Conservation (phyloP, 495 filamentous ascomycete genomes). For the Penicillium waksmanii region DNA sequence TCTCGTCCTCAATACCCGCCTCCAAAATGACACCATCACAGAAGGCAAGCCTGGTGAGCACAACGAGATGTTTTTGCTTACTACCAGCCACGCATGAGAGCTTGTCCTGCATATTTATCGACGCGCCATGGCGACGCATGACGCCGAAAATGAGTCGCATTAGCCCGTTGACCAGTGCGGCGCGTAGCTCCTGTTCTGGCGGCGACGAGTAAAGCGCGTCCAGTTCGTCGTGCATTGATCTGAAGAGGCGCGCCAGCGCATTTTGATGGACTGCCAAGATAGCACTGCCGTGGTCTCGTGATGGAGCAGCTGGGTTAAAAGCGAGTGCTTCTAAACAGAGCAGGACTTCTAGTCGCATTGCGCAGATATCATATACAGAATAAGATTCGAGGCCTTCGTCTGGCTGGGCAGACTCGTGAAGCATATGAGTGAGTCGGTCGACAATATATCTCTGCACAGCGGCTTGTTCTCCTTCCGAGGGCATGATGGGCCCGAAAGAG, state of each 20-base stretch:
- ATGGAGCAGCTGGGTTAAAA: constrained; percentile 39
- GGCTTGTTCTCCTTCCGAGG: constrained; percentile 53
- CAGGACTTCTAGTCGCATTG: constrained; percentile 61
- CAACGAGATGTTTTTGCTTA: constrained; percentile 66
- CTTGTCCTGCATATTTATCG: constrained; percentile 59
- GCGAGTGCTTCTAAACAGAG: constrained; percentile 56
- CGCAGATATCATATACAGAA: constrained; percentile 51
- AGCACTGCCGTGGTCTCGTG: constrained; percentile 51
- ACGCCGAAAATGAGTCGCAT: constrained; percentile 66
- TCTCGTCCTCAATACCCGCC: constrained; percentile 66
- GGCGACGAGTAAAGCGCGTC: constrained; percentile 60
- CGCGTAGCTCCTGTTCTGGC: constrained; percentile 42
- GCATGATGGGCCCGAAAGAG: constrained; percentile 64
- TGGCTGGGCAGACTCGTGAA: constrained; percentile 57
- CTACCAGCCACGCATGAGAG: constrained; percentile 60
- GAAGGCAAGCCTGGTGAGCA: constrained; percentile 69
- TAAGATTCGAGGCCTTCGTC: constrained; percentile 53
- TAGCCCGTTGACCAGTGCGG: constrained; percentile 59
- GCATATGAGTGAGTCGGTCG: constrained; percentile 61
- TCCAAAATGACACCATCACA: constrained; percentile 65
- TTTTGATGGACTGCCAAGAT: constrained; percentile 58
- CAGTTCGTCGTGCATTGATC: constrained; percentile 66
- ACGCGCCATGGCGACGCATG: constrained; percentile 49
- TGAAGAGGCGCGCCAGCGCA: constrained; percentile 61
- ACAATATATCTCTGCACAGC: constrained; percentile 62